A percentile compares a stretch with the other conserved stretches of the same genome.
Conservation (phyloP, 2,329 filamentous ascomycete species). For the Botrytis paeoniae region DNA sequence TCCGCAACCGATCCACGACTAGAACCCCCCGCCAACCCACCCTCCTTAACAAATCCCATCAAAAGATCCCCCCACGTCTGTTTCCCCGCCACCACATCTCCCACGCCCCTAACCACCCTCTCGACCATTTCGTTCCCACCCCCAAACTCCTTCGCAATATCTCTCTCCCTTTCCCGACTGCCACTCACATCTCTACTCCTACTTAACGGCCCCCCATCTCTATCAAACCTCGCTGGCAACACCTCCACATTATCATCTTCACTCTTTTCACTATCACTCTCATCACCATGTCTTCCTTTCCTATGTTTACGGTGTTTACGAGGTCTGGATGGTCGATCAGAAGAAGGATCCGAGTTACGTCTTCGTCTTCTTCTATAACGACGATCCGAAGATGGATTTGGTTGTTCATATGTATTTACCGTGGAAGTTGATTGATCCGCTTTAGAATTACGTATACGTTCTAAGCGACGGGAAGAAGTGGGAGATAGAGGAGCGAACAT, state of each 20-base stretch:
- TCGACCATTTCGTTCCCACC: slow-evolving; percentile 35
- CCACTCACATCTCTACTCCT: background rate
- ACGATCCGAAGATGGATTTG: slow-evolving; percentile 11
- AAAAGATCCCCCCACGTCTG: slow-evolving; percentile 36
- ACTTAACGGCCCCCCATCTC: slow-evolving; percentile 27
- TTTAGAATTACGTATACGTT: slow-evolving; percentile 16
- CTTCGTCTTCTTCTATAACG: slow-evolving; percentile 26
- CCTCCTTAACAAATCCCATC: slow-evolving; percentile 29
- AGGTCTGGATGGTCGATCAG: slow-evolving; percentile 29
- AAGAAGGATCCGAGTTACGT: slow-evolving; percentile 35
- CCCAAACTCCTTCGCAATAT: slow-evolving; percentile 17
- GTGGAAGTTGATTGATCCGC: slow-evolving; percentile 8
- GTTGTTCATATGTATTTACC: slow-evolving; percentile 19
- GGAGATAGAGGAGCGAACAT: slow-evolving; percentile 37
- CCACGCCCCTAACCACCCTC: slow-evolving; percentile 29
- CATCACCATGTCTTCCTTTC: slow-evolving; percentile 21
- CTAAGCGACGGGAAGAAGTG: slow-evolving; percentile 28
- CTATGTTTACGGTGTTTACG: slow-evolving; percentile 27
- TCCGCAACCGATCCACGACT: background rate
- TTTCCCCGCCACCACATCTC: slow-evolving; percentile 34
- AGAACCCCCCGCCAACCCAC: slow-evolving; percentile 3
- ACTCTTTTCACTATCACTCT: slow-evolving; percentile 20
- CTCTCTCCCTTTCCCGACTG: background rate
- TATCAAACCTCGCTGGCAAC: slow-evolving; percentile 36
- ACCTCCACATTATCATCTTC: slow-evolving; percentile 30